phyloP scores from a whole-genome alignment of 2,329 filamentous ascomycete genomes.

The Dactylonectria estremocensis region DNA sequence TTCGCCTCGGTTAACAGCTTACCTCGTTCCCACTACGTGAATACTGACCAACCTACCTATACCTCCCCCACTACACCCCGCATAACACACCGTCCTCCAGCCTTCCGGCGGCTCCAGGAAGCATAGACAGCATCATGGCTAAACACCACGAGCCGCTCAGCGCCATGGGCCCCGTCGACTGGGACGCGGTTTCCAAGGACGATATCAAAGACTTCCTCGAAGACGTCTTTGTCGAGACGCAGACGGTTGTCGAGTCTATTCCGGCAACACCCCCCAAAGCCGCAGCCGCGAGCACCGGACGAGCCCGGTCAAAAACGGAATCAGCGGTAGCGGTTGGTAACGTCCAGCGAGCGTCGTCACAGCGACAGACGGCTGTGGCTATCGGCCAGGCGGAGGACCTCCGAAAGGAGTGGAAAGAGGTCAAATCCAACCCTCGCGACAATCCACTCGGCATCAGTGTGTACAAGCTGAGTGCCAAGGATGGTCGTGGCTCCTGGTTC shows the following conservation, averaged over 20 bases:
- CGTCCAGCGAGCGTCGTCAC: constrained; percentile 63
- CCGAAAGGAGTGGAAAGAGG: constrained; percentile 89
- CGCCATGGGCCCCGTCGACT: constrained; percentile 70
- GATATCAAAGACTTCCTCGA: constrained; percentile 68
- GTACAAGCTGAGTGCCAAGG: constrained; percentile 84
- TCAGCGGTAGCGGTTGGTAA: constrained; percentile 67
- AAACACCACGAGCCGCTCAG: constrained; percentile 72
- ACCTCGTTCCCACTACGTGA: no score
- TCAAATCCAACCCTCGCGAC: constrained; percentile 79
- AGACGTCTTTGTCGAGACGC: constrained; percentile 76
- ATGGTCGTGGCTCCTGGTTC: constrained; percentile 92
- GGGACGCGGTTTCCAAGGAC: constrained; percentile 62
- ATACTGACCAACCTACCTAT: no score
- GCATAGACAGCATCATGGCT: constrained; percentile 60
- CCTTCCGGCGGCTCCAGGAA: neutral
- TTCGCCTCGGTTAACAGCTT: no score
- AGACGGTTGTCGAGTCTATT: constrained; percentile 83
- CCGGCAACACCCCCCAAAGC: constrained; percentile 63
- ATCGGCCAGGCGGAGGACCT: constrained; percentile 68
- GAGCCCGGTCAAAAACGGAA: constrained; percentile 70
- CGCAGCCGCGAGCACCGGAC: constrained; percentile 60
- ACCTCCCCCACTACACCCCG: neutral
- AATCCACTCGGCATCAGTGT: constrained; percentile 84
- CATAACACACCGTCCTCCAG: constrained; percentile 17
- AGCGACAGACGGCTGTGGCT: constrained; percentile 60